Evolutionary conservation across 2,329 filamentous ascomycete species (phyloP).

Genomic region (Fusarium sp.): DNA sequence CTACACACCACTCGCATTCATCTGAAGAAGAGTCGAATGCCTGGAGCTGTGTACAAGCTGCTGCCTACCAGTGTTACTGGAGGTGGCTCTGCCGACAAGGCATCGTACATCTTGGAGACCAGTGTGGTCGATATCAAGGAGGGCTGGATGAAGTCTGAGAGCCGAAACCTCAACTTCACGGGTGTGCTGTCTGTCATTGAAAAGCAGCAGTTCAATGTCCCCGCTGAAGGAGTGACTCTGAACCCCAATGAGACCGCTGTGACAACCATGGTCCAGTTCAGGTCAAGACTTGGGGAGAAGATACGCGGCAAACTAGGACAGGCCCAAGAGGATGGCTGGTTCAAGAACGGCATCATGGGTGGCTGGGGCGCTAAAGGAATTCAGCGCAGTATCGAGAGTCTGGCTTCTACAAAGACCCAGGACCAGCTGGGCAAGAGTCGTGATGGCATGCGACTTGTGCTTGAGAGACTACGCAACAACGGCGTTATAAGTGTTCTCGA

Average conservation of each 20-base stretch:
- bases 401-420: conserved; percentile 80
- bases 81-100: conserved; percentile 71
- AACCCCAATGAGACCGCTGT: conserved; percentile 68
- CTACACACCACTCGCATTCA: conserved; percentile 83
- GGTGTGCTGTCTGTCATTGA: conserved; percentile 83
- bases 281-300: conserved; percentile 77
- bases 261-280: conserved; percentile 78
- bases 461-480: conserved; percentile 73
- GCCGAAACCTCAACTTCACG: conserved; percentile 83
- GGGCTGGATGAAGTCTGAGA: conserved; percentile 86
- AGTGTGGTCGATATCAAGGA: conserved; percentile 82
- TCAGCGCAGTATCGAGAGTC: conserved; percentile 81
- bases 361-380: conserved; percentile 76
- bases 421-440: conserved; percentile 83
- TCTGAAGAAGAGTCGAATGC: conserved; percentile 83
- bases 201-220: conserved; percentile 72
- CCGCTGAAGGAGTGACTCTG: conserved; percentile 42
- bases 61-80: conserved; percentile 77
- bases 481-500: conserved; percentile 69
- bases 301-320: conserved; percentile 66
- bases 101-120: conserved; percentile 83
- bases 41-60: conserved; percentile 78
- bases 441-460: conserved; percentile 84
- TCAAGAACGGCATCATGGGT: conserved; percentile 61
- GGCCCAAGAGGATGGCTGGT: conserved; percentile 59